These are phyloP conservation scores for Ambrosiella beaveri DNA, from an alignment of 2,329 filamentous ascomycete species.

Conservation along the genomic window DNA sequence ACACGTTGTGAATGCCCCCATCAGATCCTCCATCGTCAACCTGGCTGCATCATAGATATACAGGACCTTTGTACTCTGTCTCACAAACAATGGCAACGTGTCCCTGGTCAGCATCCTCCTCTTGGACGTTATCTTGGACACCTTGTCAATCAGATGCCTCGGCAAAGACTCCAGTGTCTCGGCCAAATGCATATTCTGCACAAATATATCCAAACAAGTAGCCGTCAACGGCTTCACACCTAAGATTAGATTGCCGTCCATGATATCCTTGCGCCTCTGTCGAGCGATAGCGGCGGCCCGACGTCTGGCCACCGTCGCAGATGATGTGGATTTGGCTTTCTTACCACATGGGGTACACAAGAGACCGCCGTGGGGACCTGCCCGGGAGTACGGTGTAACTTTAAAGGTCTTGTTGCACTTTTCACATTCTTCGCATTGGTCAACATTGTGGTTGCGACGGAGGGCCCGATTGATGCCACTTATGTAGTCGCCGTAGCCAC, in stretches of 20 bases:
- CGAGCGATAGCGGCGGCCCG: neutral
- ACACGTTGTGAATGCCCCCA: conserved; percentile 62
- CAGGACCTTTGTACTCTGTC: conserved; percentile 32
- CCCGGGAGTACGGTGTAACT: conserved; percentile 74
- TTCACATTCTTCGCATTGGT: conserved; percentile 79
- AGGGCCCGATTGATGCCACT: neutral
- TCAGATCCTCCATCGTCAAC: conserved; percentile 58
- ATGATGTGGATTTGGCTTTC: neutral
- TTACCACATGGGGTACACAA: conserved; percentile 64
- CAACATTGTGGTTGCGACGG: conserved; percentile 21
- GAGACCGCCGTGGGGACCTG: conserved; percentile 69
- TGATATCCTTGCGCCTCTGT: conserved; percentile 56
- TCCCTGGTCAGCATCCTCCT: conserved; percentile 35
- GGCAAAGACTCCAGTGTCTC: conserved; percentile 46
- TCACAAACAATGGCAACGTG: conserved; percentile 40
- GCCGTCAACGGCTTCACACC: conserved; percentile 53
- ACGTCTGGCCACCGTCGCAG: conserved; percentile 18
- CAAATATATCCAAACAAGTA: conserved; percentile 44
- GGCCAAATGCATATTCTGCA: conserved; percentile 44
- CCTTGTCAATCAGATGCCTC: conserved; percentile 36
- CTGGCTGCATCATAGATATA: conserved; percentile 43
- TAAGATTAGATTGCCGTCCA: conserved; percentile 53
- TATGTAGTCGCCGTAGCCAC: neutral
- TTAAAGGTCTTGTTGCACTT: conserved; percentile 77
- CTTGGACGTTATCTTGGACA: conserved; percentile 43